Evolutionary conservation across 306 rosid genomes (phyloP).

Genomic region (Abrus pulchellus): DNA sequence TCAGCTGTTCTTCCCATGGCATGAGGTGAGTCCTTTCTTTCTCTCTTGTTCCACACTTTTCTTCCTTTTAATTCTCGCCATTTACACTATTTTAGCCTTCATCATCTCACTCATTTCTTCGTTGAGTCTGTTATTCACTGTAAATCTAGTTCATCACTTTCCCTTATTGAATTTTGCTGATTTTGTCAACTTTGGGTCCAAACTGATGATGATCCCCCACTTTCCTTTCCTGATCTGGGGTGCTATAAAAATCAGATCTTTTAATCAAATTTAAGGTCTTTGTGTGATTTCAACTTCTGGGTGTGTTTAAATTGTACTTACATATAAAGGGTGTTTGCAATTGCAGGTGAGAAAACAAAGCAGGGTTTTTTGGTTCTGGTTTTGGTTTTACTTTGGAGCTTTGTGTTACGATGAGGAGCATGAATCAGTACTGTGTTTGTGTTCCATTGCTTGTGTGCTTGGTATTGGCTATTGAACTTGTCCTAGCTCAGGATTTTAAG

Average conservation of each 20-base stretch:
- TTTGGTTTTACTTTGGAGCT: slow-evolving; percentile 19
- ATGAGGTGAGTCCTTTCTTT: slow-evolving; percentile 39
- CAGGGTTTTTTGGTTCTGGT: slow-evolving; percentile 6
- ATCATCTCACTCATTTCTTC: slow-evolving; percentile 5
- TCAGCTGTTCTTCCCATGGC: slow-evolving; percentile 40
- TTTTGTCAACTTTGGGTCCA: slow-evolving; percentile 9
- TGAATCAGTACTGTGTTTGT: slow-evolving; percentile 17
- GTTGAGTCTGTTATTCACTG: not conserved
- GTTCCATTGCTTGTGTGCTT: slow-evolving; percentile 53
- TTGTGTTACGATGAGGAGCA: slow-evolving; percentile 57
- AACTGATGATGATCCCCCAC: slow-evolving; percentile 35
- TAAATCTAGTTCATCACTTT: slow-evolving; percentile 21
- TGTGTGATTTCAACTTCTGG: slow-evolving; percentile 36
- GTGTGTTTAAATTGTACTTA: slow-evolving; percentile 18
- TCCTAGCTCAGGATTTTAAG: slow-evolving; percentile 61
- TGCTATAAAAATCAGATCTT: slow-evolving; percentile 46
- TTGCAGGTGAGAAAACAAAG: not conserved
- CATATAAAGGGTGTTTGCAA: slow-evolving; percentile 1
- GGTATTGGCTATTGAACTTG: slow-evolving; percentile 49
- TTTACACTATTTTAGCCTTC: not conserved
- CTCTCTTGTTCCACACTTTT: not conserved
- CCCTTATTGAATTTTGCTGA: not conserved
- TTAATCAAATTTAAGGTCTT: slow-evolving; percentile 36
- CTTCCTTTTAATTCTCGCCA: slow-evolving; percentile 12
- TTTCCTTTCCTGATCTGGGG: slow-evolving; percentile 48